These are phyloP conservation scores for Xylaria grammica DNA, from an alignment of 495 filamentous ascomycete genomes.

Conservation along the genomic window DNA sequence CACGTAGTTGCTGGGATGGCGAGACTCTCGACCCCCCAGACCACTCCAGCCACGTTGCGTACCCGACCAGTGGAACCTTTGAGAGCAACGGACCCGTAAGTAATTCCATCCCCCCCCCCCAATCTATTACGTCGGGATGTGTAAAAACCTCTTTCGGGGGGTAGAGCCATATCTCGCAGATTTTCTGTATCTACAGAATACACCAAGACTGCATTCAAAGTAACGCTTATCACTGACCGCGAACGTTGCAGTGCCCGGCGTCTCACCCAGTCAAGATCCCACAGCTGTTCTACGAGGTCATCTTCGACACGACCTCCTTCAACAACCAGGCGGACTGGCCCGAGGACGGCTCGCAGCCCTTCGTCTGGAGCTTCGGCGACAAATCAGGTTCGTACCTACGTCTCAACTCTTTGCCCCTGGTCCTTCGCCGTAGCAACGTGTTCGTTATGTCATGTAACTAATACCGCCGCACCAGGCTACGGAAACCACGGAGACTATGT, in stretches of 20 bases:
- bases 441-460: no score
- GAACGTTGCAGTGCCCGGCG: slow-evolving; percentile 34
- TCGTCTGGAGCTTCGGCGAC: slow-evolving; percentile 51
- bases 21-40: slow-evolving; percentile 41
- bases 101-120: not conserved
- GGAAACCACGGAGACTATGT: slow-evolving; percentile 49
- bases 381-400: not conserved
- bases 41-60: slow-evolving; percentile 47
- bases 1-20: slow-evolving; percentile 38
- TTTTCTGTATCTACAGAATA: no score
- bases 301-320: slow-evolving; percentile 43
- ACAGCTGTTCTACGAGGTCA: slow-evolving; percentile 45
- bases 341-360: slow-evolving; percentile 48
- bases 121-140: no score
- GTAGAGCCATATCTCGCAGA: no score
- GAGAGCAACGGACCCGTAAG: slow-evolving; percentile 37
- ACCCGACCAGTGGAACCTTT: slow-evolving; percentile 42
- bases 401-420: slow-evolving; percentile 20
- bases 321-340: slow-evolving; percentile 51
- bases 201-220: no score
- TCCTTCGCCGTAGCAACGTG: slow-evolving; percentile 15
- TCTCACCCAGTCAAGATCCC: slow-evolving; percentile 43
- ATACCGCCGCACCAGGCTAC: slow-evolving; percentile 41
- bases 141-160: no score
- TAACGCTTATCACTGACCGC: not conserved